Percentiles rank a stretch among this genome's conserved stretches.
Conservation (phyloP, 176 grass and related monocot species). For the Triticum dicoccoides region DNA sequence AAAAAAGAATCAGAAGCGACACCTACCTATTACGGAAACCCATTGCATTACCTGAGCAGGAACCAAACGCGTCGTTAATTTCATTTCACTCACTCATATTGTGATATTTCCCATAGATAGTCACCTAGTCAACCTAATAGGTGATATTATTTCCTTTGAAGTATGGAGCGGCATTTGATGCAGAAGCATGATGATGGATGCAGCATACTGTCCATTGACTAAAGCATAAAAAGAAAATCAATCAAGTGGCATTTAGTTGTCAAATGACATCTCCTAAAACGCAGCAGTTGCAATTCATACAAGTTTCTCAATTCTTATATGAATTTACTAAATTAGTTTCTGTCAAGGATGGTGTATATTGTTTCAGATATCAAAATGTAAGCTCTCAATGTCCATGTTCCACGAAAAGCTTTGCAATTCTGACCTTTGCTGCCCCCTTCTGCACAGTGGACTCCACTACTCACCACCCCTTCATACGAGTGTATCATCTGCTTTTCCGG, state of each 20-base stretch:
- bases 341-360: background rate
- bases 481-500: background rate
- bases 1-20: no score
- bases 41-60: no score
- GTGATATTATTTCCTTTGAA: conserved; percentile 11
- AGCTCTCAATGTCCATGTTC: background rate
- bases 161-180: background rate
- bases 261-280: background rate
- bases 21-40: no score
- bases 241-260: background rate
- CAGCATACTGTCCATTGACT: background rate
- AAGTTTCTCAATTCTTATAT: background rate
- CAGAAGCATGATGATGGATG: background rate
- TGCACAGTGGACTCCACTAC: background rate
- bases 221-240: background rate
- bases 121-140: background rate
- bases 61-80: background rate
- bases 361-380: background rate
- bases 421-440: background rate
- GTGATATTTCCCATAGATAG: background rate
- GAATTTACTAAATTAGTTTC: background rate
- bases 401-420: background rate
- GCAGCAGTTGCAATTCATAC: background rate
- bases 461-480: background rate
- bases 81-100: background rate